Conservation (phyloP, 2,329 filamentous ascomycete genomes). For the Neurospora sp. region DNA sequence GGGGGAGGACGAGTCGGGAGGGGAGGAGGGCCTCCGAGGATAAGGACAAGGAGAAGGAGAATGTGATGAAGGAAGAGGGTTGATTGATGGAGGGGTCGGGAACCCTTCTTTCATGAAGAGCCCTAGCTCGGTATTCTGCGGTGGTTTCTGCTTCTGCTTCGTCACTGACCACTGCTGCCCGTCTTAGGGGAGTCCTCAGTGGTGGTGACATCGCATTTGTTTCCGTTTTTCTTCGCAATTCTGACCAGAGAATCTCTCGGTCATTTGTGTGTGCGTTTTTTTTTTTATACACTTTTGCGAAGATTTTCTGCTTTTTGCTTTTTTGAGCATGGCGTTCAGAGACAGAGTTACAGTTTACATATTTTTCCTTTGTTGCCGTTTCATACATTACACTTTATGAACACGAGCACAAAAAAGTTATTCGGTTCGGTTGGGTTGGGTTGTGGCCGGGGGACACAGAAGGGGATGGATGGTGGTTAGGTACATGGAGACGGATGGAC, state of each 20-base stretch:
- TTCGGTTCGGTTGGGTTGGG: not conserved
- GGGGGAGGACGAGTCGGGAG: not conserved
- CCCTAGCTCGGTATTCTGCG: too few relatives aligned
- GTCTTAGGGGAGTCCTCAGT: not conserved
- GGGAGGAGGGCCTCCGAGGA: not conserved
- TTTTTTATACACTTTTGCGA: not conserved
- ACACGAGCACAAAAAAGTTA: not conserved
- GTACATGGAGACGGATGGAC: too few relatives aligned
- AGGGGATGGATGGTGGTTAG: not conserved
- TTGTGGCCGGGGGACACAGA: not conserved
- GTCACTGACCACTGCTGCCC: too few relatives aligned
- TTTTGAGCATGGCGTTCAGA: not conserved
- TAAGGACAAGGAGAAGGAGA: not conserved
- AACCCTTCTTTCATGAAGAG: too few relatives aligned
- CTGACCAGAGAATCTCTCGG: too few relatives aligned
- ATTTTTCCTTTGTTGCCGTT: not conserved
- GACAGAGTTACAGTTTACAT: not conserved
- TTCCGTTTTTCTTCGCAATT: slow-evolving; percentile 1
- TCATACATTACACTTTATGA: not conserved
- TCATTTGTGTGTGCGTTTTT: not conserved
- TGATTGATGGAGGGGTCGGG: too few relatives aligned
- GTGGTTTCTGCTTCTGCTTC: too few relatives aligned
- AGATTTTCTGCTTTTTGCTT: not conserved
- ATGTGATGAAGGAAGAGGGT: too few relatives aligned
- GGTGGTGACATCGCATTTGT: not conserved